Evolutionary conservation across 202 grass and related monocot species (phyloP).

Genomic region (Setaria viridis): DNA sequence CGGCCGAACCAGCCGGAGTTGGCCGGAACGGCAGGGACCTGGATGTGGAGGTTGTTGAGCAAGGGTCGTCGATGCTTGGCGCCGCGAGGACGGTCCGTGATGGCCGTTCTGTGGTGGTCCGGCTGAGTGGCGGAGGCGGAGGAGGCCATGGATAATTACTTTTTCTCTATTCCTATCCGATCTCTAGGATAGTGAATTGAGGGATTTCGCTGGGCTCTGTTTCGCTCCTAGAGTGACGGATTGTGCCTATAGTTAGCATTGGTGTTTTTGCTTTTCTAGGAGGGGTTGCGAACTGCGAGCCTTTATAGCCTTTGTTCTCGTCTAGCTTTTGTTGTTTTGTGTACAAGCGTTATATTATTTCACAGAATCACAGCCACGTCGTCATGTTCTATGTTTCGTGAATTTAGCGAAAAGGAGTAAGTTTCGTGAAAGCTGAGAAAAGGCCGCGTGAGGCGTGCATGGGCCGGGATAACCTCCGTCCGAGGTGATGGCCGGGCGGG

Average conservation of each 20-base stretch:
- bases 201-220: not conserved
- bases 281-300: not conserved
- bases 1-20: conserved; percentile 9
- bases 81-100: not conserved
- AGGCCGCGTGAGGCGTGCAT: not conserved
- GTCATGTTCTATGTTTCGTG: not conserved
- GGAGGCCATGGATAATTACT: not conserved
- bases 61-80: conserved; percentile 14
- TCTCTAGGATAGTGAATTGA: not conserved
- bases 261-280: not conserved
- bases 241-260: not conserved
- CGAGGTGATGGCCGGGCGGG: conserved; percentile 11
- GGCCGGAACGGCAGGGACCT: conserved; percentile 41
- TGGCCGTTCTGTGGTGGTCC: not conserved
- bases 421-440: not conserved
- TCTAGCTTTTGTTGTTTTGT: not conserved
- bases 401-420: not conserved
- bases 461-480: not conserved
- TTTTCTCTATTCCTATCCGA: not conserved
- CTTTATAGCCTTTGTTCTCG: not conserved
- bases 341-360: not conserved
- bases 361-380: not conserved
- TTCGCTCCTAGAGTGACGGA: not conserved
- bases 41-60: conserved; percentile 35
- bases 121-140: not conserved